Evolutionary conservation across 2,329 filamentous ascomycete genomes (phyloP), one percentile per base, ranked within the genome.

Genomic region (Bimuria novae-zelandiae): DNA sequence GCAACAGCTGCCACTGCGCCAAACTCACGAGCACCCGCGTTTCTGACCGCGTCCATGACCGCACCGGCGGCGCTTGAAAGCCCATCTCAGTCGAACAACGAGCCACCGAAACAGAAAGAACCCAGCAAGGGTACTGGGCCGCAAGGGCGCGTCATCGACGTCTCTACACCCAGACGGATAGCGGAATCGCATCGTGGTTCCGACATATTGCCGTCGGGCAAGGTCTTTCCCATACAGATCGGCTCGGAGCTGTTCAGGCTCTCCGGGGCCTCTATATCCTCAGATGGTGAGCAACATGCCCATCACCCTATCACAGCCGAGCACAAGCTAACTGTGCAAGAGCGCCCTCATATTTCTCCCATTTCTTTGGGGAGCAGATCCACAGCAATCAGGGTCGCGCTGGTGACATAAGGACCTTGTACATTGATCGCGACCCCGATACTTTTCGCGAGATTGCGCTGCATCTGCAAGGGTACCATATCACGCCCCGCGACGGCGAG

Each of bases 321-420:
- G 48, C 44, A 48, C 55, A 54, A 58, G 67, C 79, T 84, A 74
- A 85, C 70, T 77, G 68, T 76, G 73, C 70, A 78, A 79, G 76
- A 96, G 93, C 92, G 67, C 93, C 93, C 53, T 97, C 92, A 44
- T 97, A 97, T 75, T 97, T 97, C 76, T 96, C 93, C 17, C 88
- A 91, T 63, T 97, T 94, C 78, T 97, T 97, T 74, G 82, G 87
- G 62, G 89, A 90, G 65, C 92, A 97, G 76, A 76, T 97, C 35
- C 82, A 84, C 52, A 77, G 80, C 61, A 87, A 83, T 43, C 82
- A 85, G 54, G 81, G 82, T 51, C 83, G 83, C 53, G 80, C 85
- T 50, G 75, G 75, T 36, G 78, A 76, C 48, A 75, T 96, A 53
- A 86, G 89, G 61, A 96, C 93, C 0, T 80, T 97, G 6, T 97